Base-by-base conservation (phyloP, 2,329 filamentous ascomycete species). In the Claviceps purpurea region DNA sequence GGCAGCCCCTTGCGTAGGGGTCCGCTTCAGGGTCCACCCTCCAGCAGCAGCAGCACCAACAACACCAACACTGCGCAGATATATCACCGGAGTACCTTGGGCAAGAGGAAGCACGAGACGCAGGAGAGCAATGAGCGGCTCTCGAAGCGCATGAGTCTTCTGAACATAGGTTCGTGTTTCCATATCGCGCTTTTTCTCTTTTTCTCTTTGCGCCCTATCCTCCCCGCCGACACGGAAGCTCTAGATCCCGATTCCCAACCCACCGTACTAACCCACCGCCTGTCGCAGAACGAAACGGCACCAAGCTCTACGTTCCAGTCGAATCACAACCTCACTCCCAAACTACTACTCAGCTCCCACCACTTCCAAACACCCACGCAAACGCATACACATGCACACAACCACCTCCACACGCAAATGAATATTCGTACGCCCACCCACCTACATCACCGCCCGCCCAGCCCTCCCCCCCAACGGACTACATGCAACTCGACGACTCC, bases 401-500 rank as follows among this genome's bases (percentile, higher is more conserved):
- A 24, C 20, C 40, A 42, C 40, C 40, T 22, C 5, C 40, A 3
- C 38, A 16, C 8, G 30, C 30, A 11, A 34, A 34, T 34, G 30
- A 34, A 34, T 34, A 34, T 11, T 11, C 30, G 30, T 34, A 34
- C 30, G 30, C 18, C 39, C 39, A n/a, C 39, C 39, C n/a, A 7
- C 16, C 16, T 18, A 16, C n/a, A 41, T 41, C 39, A n/a, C 6
- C 39, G 20, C 41, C 41, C 41, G 20, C 41, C 6, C 6, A 18
- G 11, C 11, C 18, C 3, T 22, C 49, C 57, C 45, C 52, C 58
- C 47, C 57, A 55, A 71, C 79, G 56, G 84, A 89, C 59, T 63
- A 68, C 52, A 96, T 97, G 91, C 78, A 85, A 53, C 65, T 97
- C 55, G 90, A 97, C 69, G 84, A 95, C 68, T 84, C 87, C 37